These are phyloP conservation scores for Tilletia indica DNA, from an alignment of 1,284 basidiomycete genomes.

Conservation along the genomic window DNA sequence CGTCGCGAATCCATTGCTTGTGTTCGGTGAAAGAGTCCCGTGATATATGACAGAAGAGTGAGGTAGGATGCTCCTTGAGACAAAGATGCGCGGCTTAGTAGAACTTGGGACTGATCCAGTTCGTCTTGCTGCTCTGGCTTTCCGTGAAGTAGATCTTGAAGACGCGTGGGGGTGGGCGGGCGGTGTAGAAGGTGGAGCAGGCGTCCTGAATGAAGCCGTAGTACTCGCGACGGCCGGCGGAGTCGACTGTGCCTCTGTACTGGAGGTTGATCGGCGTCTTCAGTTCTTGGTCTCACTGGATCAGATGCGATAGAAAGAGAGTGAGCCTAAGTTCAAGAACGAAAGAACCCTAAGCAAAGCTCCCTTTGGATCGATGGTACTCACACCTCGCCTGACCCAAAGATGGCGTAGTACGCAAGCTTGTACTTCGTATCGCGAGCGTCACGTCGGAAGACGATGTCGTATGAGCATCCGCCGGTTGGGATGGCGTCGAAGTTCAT, in stretches of 20 bases:
- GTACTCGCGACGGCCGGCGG: slow-evolving; percentile 12
- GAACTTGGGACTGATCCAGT: slow-evolving; percentile 17
- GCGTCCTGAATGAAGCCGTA: slow-evolving; percentile 15
- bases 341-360: neutral
- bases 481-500: slow-evolving; percentile 19
- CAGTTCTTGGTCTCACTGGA: slow-evolving; percentile 16
- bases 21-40: too few species aligned
- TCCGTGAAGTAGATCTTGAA: slow-evolving; percentile 20
- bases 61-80: neutral
- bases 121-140: slow-evolving; percentile 7
- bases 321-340: neutral
- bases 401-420: slow-evolving; percentile 17
- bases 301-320: neutral
- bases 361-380: slow-evolving; percentile 4
- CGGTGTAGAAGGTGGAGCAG: slow-evolving; percentile 8
- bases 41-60: too few species aligned
- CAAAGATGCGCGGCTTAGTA: neutral
- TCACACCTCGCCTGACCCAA: slow-evolving; percentile 19
- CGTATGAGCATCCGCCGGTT: slow-evolving; percentile 14
- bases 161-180: slow-evolving; percentile 3
- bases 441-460: slow-evolving; percentile 19
- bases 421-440: slow-evolving; percentile 18
- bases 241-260: slow-evolving; percentile 14
- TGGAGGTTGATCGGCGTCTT: slow-evolving; percentile 19
- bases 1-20: too few species aligned